Evolutionary conservation across 345 rosid species (phyloP).

Genomic region (Durio zibethinus): DNA sequence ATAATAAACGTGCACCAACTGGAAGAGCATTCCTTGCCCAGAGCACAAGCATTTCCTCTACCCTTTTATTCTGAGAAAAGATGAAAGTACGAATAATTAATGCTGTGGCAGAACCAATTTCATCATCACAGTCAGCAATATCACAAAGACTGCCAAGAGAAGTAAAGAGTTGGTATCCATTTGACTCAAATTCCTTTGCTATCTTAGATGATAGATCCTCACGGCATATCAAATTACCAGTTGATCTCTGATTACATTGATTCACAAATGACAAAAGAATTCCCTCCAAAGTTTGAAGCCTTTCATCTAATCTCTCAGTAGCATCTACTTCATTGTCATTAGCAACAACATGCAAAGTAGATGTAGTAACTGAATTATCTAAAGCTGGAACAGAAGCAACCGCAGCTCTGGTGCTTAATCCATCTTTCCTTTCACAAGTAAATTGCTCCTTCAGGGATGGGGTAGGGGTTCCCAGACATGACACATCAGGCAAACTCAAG

Average conservation of each 20-base stretch:
- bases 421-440: slow-evolving; percentile 7
- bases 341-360: slow-evolving; percentile 2
- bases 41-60: slow-evolving; percentile 36
- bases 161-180: slow-evolving; percentile 38
- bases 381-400: slow-evolving; percentile 20
- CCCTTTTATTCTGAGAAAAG: slow-evolving; percentile 31
- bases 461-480: slow-evolving; percentile 11
- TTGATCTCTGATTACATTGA: slow-evolving; percentile 15
- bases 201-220: slow-evolving; percentile 30
- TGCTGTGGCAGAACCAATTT: slow-evolving; percentile 35
- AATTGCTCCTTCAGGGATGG: slow-evolving; percentile 17
- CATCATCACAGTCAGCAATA: slow-evolving; percentile 25
- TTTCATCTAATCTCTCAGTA: slow-evolving; percentile 27
- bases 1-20: slow-evolving; percentile 43
- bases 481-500: slow-evolving; percentile 18
- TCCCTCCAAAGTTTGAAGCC: slow-evolving; percentile 35
- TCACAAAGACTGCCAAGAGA: slow-evolving; percentile 21
- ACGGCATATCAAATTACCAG: slow-evolving; percentile 18
- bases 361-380: slow-evolving; percentile 14
- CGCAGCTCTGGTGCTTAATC: slow-evolving; percentile 16
- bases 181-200: slow-evolving; percentile 29
- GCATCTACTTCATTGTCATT: slow-evolving; percentile 17
- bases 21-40: slow-evolving; percentile 41
- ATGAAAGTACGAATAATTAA: slow-evolving; percentile 35
- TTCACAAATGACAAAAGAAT: slow-evolving; percentile 32